Base-by-base conservation (phyloP, 2,329 filamentous ascomycete species). In the Gaeumannomyces sp. region DNA sequence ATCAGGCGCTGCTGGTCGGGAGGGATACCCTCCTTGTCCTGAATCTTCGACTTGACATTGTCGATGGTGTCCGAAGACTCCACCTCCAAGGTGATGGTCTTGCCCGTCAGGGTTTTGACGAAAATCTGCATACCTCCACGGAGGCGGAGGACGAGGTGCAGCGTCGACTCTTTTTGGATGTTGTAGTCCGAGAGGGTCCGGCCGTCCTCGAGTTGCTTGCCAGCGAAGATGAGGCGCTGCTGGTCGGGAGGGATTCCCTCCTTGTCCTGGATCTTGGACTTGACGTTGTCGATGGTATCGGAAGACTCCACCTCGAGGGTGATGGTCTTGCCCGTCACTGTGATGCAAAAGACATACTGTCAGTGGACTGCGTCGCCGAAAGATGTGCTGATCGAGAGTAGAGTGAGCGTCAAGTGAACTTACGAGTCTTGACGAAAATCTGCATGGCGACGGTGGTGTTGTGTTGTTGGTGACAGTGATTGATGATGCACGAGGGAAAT, bases 401-500 rank as follows among this genome's bases (percentile, higher is more conserved):
- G 27, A 3, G 27, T 4, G 16, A 33, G 58, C 61, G 29, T 62
- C 56, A 60, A 56, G 70, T 68, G 50, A 73, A 89, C 89, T 85
- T 83, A 92, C 89, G 86, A 72, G 93, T 97, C 89, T 97, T 97
- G 74, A 97, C 93, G 80, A 97, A 97, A 85, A 97, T 97, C 86
- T 97, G 93, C 93, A 97, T 96, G 31, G 79, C 67, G 72, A 65
- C 63, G 68, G 71, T 88, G 64, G 45, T 29, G 38, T 60, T 33
- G 53, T 25, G 58, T 31, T 60, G 8, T 63, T 27, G 29, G 4
- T 29, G 45, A 27, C 28, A 29, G 57, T 53, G 53, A 64, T 61
- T 45, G 38, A 45, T 64, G 63, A 35, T 64, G 59, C 59, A 67
- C 61, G 53, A 67, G 64, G 60, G 67, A 66, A 61, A 66, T 65